phyloP scores from a whole-genome alignment of 2,329 filamentous ascomycete genomes.

The Exophiala dermatitidis region DNA sequence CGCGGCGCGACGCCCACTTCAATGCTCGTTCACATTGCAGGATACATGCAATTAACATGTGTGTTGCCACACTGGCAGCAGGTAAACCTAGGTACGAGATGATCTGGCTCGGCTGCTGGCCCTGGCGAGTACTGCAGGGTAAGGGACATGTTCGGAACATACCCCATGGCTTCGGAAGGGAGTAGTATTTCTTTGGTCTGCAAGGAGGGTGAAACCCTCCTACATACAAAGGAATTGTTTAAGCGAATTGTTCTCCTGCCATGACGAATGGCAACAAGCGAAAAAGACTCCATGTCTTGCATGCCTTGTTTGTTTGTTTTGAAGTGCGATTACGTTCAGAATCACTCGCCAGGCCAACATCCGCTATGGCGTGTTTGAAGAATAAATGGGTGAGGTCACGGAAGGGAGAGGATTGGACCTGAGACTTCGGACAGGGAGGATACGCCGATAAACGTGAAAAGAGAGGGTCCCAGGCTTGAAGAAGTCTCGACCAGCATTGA shows the following conservation, averaged over 20 bases:
- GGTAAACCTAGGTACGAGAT: no score
- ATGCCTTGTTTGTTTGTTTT: constrained; percentile 1
- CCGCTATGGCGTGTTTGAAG: constrained; percentile 4
- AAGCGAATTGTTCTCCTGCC: background rate
- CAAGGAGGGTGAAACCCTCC: background rate
- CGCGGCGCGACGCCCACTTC: no score
- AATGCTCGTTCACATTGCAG: no score
- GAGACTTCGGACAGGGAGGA: background rate
- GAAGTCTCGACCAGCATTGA: background rate
- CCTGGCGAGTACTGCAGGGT: background rate
- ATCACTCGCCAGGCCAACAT: constrained; percentile 1
- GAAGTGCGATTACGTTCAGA: background rate
- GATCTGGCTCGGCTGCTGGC: no score
- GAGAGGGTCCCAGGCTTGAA: background rate
- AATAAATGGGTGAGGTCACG: constrained; percentile 1
- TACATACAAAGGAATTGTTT: background rate
- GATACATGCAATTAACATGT: no score
- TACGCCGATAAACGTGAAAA: background rate
- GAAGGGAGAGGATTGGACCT: background rate
- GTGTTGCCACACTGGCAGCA: no score
- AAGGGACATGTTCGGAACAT: background rate
- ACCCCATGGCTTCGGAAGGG: background rate
- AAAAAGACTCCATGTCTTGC: background rate
- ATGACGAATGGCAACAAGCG: background rate
- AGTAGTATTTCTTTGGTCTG: background rate